phyloP scores from a whole-genome alignment of 2,329 filamentous ascomycete genomes.

The Ambrosiella xylebori region DNA sequence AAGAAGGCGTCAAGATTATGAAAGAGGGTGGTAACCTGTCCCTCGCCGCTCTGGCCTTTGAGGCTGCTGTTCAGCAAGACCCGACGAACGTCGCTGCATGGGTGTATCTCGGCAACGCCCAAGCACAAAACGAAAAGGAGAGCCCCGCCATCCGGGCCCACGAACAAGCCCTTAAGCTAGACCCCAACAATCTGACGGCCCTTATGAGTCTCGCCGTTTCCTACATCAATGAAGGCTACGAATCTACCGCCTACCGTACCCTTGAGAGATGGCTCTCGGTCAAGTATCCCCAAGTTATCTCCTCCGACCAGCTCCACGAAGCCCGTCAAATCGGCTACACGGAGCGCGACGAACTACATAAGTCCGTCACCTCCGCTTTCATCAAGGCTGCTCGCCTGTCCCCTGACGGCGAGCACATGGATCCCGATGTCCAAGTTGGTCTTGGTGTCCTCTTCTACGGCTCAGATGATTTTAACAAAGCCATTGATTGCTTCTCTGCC shows the following conservation, averaged over 20 bases:
- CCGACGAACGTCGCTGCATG: conserved; percentile 79
- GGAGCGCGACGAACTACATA: conserved; percentile 74
- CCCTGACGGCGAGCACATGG: conserved; percentile 86
- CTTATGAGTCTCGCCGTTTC: conserved; percentile 92
- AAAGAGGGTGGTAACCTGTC: conserved; percentile 86
- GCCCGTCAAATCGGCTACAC: conserved; percentile 84
- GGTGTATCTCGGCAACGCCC: conserved; percentile 78
- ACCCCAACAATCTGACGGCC: conserved; percentile 71
- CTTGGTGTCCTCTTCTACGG: conserved; percentile 95
- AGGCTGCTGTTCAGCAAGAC: conserved; percentile 84
- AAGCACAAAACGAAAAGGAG: conserved; percentile 98
- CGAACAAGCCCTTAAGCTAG: conserved; percentile 76
- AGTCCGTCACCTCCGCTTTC: conserved; percentile 78
- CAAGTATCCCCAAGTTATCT: conserved; percentile 74
- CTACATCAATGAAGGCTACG: conserved; percentile 97
- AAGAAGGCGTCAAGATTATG: conserved; percentile 86
- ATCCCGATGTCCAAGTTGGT: conserved; percentile 94
- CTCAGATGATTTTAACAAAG: conserved; percentile 94
- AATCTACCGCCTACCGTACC: conserved; percentile 88
- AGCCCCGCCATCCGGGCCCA: conserved; percentile 85
- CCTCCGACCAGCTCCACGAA: conserved; percentile 53
- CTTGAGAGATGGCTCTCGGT: conserved; percentile 92
- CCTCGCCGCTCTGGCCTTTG: conserved; percentile 82
- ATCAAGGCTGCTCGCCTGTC: conserved; percentile 84
- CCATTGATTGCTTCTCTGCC: conserved; percentile 92